A percentile compares a stretch with the other conserved stretches of the same genome.
Conservation (phyloP, 2,329 filamentous ascomycete genomes). For the Fusarium aywerte region DNA sequence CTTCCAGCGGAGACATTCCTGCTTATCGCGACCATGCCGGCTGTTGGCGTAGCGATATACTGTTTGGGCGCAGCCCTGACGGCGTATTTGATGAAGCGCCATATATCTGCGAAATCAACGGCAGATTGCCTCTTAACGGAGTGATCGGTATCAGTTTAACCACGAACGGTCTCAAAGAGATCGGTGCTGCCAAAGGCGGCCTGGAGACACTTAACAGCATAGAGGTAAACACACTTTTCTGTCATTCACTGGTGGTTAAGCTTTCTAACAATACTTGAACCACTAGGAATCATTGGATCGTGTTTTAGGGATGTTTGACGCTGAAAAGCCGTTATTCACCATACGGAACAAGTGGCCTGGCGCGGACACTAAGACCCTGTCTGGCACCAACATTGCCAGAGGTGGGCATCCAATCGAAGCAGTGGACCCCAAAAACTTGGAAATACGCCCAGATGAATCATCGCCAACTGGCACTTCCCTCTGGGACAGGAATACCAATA, state of each 20-base stretch:
- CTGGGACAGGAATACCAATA: constrained; percentile 1
- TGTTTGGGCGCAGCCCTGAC: constrained; percentile 18
- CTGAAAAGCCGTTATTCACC: constrained; percentile 9
- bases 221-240: background rate
- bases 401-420: background rate
- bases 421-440: constrained; percentile 14
- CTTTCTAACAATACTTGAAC: background rate
- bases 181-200: constrained; percentile 6
- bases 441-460: constrained; percentile 3
- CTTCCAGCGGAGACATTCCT: background rate
- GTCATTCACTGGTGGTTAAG: fast-evolving
- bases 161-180: background rate
- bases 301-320: constrained; percentile 13
- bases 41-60: constrained; percentile 27
- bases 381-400: background rate
- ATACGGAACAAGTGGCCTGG: constrained; percentile 23
- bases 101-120: constrained; percentile 26
- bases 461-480: constrained; percentile 4
- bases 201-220: constrained; percentile 13
- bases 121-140: constrained; percentile 23
- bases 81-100: constrained; percentile 1
- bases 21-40: constrained; percentile 18
- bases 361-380: constrained; percentile 13
- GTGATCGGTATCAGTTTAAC: constrained; percentile 1
- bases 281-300: background rate